Evolutionary conservation across 106 monocot species (phyloP), one percentile per base, ranked within the genome.

Genomic region (Chionographis japonica): DNA sequence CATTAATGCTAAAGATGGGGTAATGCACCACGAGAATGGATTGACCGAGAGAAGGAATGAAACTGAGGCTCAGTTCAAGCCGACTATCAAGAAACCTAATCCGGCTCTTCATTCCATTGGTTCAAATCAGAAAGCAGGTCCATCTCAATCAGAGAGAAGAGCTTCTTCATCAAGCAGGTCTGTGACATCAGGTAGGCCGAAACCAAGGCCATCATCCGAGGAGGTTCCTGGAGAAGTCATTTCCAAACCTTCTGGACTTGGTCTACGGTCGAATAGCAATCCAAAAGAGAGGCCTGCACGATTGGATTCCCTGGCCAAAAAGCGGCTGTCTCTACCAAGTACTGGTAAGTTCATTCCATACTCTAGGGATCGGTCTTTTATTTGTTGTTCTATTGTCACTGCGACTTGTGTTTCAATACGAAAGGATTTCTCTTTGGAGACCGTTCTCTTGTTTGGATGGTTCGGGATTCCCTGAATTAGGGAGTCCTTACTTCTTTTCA

Each of bases 251-350:
- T 78, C 79, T 71, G 73, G 76, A 78, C 46, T 73, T 55, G 86
- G 65, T 40, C 8, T 54, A 12, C 74, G 87, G 17, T 86, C 89
- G 8, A 58, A 68, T 51, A 89, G 94, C 63, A 82, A 79, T 65
- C 90, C 90, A 14, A 94, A 74, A 74, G 94, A 87, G 80, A 90
- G 90, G 71, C 77, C 78, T 40, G 9, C 55, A 15, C 77, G 66
- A 10, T 16, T 63, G 16, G 73, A 85, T 60, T 73, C 76, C 13
- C 82, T 70, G 40, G 70, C 68, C 12, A 82, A 85, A n/a, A 93
- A 86, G 82, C 84, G 90, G 59, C 57, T 87, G 41, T 94, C 94
- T 17, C 65, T 94, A 49, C 90, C 83, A 60, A 66, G 64, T 40
- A 72, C 51, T 73, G 80, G 87, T 90, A 64, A 58, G 83, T 57